phyloP scores from a whole-genome alignment of 2,329 filamentous ascomycete genomes.

The Calonectria ilicicola region DNA sequence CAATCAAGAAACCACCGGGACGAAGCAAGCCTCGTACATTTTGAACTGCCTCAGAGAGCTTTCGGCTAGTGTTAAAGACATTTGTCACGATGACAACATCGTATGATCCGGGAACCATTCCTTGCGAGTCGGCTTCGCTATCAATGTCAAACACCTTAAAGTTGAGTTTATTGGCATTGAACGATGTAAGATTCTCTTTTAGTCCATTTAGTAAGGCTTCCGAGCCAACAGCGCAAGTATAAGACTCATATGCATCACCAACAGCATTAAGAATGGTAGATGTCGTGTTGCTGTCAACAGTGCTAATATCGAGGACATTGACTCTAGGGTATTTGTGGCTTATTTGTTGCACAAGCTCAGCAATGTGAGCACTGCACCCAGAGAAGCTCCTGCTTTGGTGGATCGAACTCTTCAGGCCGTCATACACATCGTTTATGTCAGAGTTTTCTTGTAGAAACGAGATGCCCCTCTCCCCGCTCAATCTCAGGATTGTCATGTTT shows the following conservation, averaged over 20 bases:
- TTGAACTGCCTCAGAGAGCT: not conserved
- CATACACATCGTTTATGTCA: not conserved
- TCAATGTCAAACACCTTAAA: not conserved
- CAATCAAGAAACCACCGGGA: not conserved
- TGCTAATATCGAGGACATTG: not conserved
- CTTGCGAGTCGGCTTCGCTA: not conserved
- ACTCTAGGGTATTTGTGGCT: not conserved
- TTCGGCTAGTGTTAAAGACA: not conserved
- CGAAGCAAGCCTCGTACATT: not conserved
- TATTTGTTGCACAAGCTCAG: not conserved
- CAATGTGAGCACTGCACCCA: not conserved
- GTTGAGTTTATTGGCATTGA: not conserved
- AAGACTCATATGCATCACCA: not conserved
- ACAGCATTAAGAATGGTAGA: not conserved
- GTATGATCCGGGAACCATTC: not conserved
- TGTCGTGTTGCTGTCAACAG: not conserved
- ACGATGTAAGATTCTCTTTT: not conserved
- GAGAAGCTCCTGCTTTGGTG: not conserved
- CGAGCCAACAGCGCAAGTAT: not conserved
- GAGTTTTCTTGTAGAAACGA: not conserved
- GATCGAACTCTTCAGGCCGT: not conserved
- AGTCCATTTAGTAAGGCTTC: not conserved
- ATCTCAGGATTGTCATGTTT: not conserved
- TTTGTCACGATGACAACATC: not conserved
- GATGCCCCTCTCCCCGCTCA: not conserved